Evolutionary conservation across 441 rosid species (phyloP).

Genomic region (Melastoma candidum): DNA sequence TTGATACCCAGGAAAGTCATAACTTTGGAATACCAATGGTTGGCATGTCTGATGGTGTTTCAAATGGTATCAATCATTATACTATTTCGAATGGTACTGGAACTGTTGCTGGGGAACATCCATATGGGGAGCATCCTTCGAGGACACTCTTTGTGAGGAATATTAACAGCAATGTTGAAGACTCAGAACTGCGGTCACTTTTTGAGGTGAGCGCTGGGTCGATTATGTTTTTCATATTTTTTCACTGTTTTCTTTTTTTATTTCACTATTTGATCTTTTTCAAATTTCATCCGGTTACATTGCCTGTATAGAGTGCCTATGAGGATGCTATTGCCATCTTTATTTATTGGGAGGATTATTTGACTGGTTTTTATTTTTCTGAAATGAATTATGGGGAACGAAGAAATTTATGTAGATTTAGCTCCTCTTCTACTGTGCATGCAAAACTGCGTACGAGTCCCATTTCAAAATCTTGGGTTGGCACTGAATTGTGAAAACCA

Average conservation of each 20-base stretch:
- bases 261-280: not conserved
- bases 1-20: slow-evolving; percentile 44
- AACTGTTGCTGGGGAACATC: slow-evolving; percentile 72
- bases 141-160: slow-evolving; percentile 81
- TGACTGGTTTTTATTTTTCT: too few species aligned
- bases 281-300: too few species aligned
- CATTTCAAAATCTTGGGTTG: too few species aligned
- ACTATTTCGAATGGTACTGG: slow-evolving; percentile 48
- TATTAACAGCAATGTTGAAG: slow-evolving; percentile 81
- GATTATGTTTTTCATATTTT: not conserved
- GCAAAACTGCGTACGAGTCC: too few species aligned
- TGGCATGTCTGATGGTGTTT: slow-evolving; percentile 43
- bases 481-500: too few species aligned
- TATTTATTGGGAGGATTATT: too few species aligned
- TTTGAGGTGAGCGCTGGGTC: slow-evolving; percentile 46
- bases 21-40: slow-evolving; percentile 52
- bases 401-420: too few species aligned
- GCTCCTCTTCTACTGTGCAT: too few species aligned
- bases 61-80: slow-evolving; percentile 45
- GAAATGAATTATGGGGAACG: too few species aligned
- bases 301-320: too few species aligned
- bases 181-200: slow-evolving; percentile 62
- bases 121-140: slow-evolving; percentile 87
- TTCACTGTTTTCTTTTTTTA: not conserved
- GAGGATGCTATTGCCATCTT: too few species aligned